Evolutionary conservation across 1,284 basidiomycete genomes (phyloP).

Genomic region (Sporisorium reilianum): DNA sequence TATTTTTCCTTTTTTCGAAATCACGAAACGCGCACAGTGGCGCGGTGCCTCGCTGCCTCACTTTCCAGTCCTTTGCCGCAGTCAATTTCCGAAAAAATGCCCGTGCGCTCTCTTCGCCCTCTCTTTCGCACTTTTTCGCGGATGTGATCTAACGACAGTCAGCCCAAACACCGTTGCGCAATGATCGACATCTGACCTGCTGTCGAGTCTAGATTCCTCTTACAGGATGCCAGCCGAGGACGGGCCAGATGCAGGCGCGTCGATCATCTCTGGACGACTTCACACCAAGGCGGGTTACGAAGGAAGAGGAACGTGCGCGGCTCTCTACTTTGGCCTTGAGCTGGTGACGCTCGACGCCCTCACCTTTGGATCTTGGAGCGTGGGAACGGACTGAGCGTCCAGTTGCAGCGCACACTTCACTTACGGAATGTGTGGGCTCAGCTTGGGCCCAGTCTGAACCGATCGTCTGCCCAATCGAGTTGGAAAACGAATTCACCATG

Average conservation of each 20-base stretch:
- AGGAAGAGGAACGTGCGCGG: conserved; percentile 22
- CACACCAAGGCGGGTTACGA: background rate
- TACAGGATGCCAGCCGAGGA: too few relatives aligned
- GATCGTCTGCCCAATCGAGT: conserved; percentile 2
- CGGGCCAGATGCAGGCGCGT: background rate
- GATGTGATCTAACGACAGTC: background rate
- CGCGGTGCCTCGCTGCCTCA: background rate
- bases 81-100: background rate
- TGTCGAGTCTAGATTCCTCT: background rate
- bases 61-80: conserved; percentile 2
- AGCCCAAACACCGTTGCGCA: background rate
- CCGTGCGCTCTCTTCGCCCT: conserved; percentile 2
- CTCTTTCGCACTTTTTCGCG: background rate
- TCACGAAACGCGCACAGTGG: background rate
- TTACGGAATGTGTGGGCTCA: background rate
- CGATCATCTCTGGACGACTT: background rate
- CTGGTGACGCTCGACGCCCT: too few relatives aligned
- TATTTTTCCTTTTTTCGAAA: too few relatives aligned
- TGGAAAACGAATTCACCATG: conserved; percentile 1
- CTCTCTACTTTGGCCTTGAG: background rate
- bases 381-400: background rate
- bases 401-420: background rate
- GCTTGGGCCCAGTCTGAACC: background rate
- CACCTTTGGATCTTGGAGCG: background rate
- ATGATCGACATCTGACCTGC: background rate